Evolutionary conservation across 2,329 filamentous ascomycete genomes (phyloP).

Genomic region (Albifimbria verrucaria): DNA sequence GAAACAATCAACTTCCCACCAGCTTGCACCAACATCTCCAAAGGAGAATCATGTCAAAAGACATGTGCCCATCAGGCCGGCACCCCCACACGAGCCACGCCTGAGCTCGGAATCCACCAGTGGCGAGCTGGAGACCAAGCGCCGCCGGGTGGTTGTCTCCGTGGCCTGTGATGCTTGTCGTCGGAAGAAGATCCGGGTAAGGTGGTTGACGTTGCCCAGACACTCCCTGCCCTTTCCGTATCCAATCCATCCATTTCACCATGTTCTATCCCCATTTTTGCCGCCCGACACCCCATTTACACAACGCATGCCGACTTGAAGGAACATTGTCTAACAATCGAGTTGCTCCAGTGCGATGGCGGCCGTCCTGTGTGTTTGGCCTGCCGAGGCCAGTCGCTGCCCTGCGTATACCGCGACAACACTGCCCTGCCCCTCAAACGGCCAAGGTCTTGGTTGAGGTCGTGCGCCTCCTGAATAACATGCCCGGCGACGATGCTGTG

Average conservation of each 20-base stretch:
- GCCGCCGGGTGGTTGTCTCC: constrained; percentile 17
- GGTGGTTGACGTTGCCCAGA: background rate
- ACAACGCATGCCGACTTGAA: background rate
- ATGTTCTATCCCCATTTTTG: background rate
- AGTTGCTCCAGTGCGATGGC: background rate
- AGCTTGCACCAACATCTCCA: background rate
- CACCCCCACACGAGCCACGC: background rate
- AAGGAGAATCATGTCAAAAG: background rate
- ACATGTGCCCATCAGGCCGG: background rate
- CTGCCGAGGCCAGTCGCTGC: constrained; percentile 11
- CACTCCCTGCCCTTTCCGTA: background rate
- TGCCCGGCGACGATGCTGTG: constrained; percentile 13
- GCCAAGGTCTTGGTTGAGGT: constrained; percentile 14
- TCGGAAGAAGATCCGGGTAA: constrained; percentile 18
- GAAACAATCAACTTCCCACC: too few species aligned
- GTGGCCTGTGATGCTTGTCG: constrained; percentile 20
- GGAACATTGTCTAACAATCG: background rate
- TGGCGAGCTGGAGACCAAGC: constrained; percentile 24
- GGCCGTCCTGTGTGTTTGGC: constrained; percentile 6
- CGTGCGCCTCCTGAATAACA: constrained; percentile 17
- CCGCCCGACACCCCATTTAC: background rate
- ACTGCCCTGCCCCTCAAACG: background rate
- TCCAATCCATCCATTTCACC: background rate
- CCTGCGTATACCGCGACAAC: constrained; percentile 12
- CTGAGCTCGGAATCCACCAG: background rate